Conservation (phyloP, 1,284 basidiomycete genomes). For the Ganoderma multipileum region DNA sequence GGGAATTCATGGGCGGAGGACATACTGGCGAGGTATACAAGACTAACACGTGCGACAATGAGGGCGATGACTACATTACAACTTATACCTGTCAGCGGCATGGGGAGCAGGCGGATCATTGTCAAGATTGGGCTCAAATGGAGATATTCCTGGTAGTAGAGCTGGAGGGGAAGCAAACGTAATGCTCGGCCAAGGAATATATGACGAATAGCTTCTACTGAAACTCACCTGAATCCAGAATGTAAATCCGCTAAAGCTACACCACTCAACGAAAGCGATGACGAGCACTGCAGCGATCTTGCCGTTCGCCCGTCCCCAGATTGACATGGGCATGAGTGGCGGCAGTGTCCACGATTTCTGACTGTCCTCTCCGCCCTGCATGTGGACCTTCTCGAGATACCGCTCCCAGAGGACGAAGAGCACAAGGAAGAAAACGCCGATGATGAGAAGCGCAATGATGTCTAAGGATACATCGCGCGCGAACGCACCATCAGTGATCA, state of each 20-base stretch:
- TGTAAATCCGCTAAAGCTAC: conserved; percentile 61
- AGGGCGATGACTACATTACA: conserved; percentile 76
- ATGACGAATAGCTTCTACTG: background rate
- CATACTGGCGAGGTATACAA: conserved; percentile 64
- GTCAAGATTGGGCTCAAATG: conserved; percentile 65
- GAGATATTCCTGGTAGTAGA: conserved; percentile 75
- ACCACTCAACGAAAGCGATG: conserved; percentile 77
- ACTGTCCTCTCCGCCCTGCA: conserved; percentile 36
- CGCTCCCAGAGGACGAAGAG: conserved; percentile 76
- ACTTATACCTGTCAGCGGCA: conserved; percentile 73
- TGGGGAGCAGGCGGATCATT: conserved; percentile 82
- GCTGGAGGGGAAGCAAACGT: conserved; percentile 37
- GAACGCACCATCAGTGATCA: background rate
- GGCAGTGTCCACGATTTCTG: conserved; percentile 52
- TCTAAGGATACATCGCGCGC: conserved; percentile 42
- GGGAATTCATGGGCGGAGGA: conserved; percentile 8
- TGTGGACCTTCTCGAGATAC: conserved; percentile 54
- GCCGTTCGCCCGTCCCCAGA: conserved; percentile 74
- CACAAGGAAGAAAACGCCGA: conserved; percentile 67
- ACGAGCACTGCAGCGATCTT: conserved; percentile 69
- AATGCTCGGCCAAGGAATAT: background rate
- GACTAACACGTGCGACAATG: conserved; percentile 61
- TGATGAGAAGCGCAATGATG: conserved; percentile 67
- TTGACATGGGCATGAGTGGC: conserved; percentile 73
- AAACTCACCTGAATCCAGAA: conserved; percentile 61